Evolutionary conservation across 352 stramenopile species (phyloP).

Genomic region (Blastocystis sp.): DNA sequence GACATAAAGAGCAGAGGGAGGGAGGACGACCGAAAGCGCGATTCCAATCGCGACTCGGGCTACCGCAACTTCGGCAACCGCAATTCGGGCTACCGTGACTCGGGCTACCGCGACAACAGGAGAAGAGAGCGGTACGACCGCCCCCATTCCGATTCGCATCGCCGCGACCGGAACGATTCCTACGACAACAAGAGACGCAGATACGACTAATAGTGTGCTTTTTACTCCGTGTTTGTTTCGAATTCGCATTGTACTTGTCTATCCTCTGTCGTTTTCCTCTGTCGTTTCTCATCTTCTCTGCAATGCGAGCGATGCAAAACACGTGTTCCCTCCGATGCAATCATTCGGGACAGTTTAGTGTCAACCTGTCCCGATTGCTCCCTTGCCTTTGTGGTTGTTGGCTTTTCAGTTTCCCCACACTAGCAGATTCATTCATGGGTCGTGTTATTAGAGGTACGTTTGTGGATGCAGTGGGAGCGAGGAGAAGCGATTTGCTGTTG

Average conservation of each 20-base stretch:
- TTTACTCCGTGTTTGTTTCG: neutral
- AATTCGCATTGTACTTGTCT: neutral
- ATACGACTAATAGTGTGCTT: neutral
- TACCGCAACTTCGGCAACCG: neutral
- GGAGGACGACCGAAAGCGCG: neutral
- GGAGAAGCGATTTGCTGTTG: conserved; percentile 81
- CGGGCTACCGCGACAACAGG: neutral
- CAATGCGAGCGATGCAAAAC: neutral
- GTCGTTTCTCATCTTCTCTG: neutral
- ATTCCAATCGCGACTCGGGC: neutral
- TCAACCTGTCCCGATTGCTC: neutral
- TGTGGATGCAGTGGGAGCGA: conserved; percentile 72
- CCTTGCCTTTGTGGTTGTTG: neutral
- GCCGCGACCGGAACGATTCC: neutral
- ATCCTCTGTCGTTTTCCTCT: neutral
- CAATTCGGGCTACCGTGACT: neutral
- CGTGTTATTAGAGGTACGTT: conserved; percentile 63
- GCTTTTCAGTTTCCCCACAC: conserved; percentile 35
- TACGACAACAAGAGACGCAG: conserved; percentile 6
- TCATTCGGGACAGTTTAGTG: neutral
- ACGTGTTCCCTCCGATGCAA: neutral
- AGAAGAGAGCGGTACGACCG: neutral
- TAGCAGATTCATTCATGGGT: conserved; percentile 31
- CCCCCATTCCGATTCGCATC: neutral
- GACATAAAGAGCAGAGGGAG: conserved; percentile 26